A percentile compares a stretch with the other conserved stretches of the same genome.
These are phyloP conservation scores for Cinchona pubescens DNA, from an alignment of 257 asterid species.

Conservation along the genomic window DNA sequence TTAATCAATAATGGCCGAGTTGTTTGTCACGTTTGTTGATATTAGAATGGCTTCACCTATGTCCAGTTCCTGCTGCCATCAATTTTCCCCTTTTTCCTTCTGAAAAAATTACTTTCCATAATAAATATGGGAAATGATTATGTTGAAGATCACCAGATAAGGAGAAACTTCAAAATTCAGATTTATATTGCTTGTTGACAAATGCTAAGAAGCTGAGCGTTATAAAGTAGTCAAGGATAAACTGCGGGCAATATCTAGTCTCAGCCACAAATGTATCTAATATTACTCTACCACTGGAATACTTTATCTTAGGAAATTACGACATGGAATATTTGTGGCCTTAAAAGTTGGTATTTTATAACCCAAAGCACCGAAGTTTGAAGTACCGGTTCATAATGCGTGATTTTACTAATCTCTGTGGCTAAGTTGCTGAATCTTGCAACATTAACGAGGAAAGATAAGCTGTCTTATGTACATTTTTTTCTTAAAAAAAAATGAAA, in stretches of 20 bases:
- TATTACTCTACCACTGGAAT: background rate
- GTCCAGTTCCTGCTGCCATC: too few relatives aligned
- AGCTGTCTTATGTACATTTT: background rate
- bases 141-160: background rate
- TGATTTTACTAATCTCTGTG: background rate
- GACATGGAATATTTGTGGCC: constrained; percentile 27
- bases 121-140: background rate
- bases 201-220: background rate
- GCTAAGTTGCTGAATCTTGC: background rate
- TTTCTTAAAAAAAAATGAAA: background rate
- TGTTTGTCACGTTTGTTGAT: too few relatives aligned
- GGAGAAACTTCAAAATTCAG: background rate
- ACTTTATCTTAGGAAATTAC: constrained; percentile 31
- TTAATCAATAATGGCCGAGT: too few relatives aligned
- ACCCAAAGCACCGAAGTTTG: background rate
- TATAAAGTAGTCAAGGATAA: background rate
- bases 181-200: background rate
- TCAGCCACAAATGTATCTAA: constrained; percentile 36
- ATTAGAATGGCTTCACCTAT: too few relatives aligned
- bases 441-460: background rate
- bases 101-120: too few relatives aligned
- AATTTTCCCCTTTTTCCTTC: too few relatives aligned
- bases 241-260: constrained; percentile 10
- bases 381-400: background rate
- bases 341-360: constrained; percentile 37